Evolutionary conservation across 208 protist species (phyloP).

Genomic region (Balamuthia mandrillaris): DNA sequence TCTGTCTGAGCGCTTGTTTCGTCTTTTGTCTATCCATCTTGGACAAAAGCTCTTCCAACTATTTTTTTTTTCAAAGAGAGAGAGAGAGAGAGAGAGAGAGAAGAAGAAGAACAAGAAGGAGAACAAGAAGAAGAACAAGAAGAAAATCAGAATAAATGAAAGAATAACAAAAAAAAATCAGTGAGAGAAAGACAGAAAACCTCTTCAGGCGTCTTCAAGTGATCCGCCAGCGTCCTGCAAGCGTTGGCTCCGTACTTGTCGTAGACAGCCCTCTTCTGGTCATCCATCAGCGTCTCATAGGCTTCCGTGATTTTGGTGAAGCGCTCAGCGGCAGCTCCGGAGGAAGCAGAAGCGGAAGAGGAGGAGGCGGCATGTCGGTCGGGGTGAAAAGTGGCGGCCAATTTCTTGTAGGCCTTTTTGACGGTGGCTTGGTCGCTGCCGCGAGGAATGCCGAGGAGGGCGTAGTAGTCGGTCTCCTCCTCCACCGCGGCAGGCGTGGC

Average conservation of each 20-base stretch:
- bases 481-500: background rate
- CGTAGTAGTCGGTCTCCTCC: background rate
- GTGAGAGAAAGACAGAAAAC: background rate
- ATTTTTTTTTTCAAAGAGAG: no score
- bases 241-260: slow-evolving; percentile 14
- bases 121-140: background rate
- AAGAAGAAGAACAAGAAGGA: background rate
- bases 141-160: background rate
- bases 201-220: slow-evolving; percentile 11
- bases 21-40: slow-evolving; percentile 18
- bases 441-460: background rate
- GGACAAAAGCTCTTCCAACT: slow-evolving; percentile 26
- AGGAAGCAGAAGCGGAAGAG: no score
- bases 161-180: background rate
- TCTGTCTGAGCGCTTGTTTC: background rate
- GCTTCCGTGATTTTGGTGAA: slow-evolving; percentile 12
- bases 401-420: background rate
- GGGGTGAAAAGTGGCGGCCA: slow-evolving; percentile 3
- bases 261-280: slow-evolving; percentile 11
- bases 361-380: background rate
- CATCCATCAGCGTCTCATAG: slow-evolving; percentile 21
- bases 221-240: background rate
- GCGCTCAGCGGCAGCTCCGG: no score
- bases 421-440: background rate
- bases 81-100: no score